These are phyloP conservation scores for Candida labiduridarum DNA, from an alignment of 1,139 yeast genomes.

Conservation along the genomic window DNA sequence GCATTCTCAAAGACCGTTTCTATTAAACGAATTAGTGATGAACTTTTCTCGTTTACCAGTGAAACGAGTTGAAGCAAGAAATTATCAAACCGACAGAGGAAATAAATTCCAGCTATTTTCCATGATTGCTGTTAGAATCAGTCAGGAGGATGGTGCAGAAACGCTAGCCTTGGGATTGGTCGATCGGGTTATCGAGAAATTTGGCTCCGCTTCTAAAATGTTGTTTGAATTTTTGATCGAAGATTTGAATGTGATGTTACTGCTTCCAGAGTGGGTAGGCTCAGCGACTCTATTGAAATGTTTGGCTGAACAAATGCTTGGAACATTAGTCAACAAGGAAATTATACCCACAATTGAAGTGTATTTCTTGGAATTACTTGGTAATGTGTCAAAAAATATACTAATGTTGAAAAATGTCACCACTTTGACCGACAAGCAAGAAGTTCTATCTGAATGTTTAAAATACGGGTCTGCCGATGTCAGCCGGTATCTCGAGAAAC, in stretches of 20 bases:
- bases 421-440: not conserved
- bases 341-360: constrained; percentile 10
- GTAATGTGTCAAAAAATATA: constrained; percentile 9
- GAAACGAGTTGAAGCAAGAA: constrained; percentile 44
- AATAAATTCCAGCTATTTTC: constrained; percentile 51
- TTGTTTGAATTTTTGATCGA: constrained; percentile 54
- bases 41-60: constrained; percentile 52
- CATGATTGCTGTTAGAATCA: constrained; percentile 41
- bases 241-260: constrained; percentile 54
- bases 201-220: constrained; percentile 26
- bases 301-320: constrained; percentile 4
- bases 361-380: constrained; percentile 14
- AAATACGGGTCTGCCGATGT: not conserved
- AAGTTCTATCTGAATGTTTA: not conserved
- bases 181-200: not conserved
- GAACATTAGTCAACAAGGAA: not conserved
- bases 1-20: constrained; percentile 56
- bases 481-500: not conserved
- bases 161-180: not conserved
- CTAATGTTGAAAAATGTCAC: not conserved
- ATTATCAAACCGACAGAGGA: constrained; percentile 46
- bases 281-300: constrained; percentile 34
- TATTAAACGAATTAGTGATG: constrained; percentile 61
- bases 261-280: constrained; percentile 63
- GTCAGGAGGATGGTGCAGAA: not conserved